These are phyloP conservation scores for Mesembryanthemum crystallinum DNA, from an alignment of 148 eudicot species.

Conservation along the genomic window DNA sequence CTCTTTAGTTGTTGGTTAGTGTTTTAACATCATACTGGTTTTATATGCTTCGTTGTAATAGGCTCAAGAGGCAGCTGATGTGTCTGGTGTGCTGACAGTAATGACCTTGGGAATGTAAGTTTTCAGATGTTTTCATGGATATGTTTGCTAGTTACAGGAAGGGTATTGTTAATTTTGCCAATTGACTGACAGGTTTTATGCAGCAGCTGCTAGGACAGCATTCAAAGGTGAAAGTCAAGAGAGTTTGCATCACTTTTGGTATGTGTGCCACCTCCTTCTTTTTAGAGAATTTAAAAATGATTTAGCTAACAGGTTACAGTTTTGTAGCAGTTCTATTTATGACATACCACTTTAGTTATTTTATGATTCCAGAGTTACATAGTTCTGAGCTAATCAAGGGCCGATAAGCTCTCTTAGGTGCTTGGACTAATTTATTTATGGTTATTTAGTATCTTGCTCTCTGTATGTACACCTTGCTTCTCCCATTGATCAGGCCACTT, in stretches of 20 bases:
- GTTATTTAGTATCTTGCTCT: too few species aligned
- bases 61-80: slow-evolving; percentile 84
- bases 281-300: not conserved
- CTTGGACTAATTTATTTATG: too few species aligned
- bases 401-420: not conserved
- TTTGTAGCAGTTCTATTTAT: not conserved
- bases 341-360: not conserved
- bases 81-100: slow-evolving; percentile 90
- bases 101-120: slow-evolving; percentile 98
- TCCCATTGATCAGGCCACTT: not conserved
- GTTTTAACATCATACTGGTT: not conserved
- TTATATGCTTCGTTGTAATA: slow-evolving; percentile 28
- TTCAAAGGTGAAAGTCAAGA: slow-evolving; percentile 91
- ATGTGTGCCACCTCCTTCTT: slow-evolving; percentile 12
- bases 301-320: not conserved
- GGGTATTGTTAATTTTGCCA: slow-evolving; percentile 15
- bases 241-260: slow-evolving; percentile 99
- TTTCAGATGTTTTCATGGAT: slow-evolving; percentile 8
- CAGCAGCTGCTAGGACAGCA: slow-evolving; percentile 93
- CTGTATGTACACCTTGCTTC: not conserved
- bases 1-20: not conserved
- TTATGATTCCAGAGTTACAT: not conserved
- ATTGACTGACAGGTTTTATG: slow-evolving; percentile 67
- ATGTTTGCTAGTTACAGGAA: slow-evolving; percentile 10
- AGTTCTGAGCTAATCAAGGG: not conserved